Conservation (phyloP, 2,329 filamentous ascomycete genomes). For the Myriosclerotinia scirpicola region DNA sequence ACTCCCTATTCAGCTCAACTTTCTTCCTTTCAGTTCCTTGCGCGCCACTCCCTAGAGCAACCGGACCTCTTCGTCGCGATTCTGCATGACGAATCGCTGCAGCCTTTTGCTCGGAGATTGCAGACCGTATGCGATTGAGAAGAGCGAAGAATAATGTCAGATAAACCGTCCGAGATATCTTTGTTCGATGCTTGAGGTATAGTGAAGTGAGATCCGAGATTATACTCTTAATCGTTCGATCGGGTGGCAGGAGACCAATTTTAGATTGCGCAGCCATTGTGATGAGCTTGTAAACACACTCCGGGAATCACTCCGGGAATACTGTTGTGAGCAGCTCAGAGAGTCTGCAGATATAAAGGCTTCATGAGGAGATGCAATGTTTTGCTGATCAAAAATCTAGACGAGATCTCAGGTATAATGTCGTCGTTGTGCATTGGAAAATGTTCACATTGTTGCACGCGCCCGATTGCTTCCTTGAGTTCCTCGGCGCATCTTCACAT, state of each 20-base stretch:
- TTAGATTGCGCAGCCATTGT: conserved; percentile 76
- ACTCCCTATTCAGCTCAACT: conserved; percentile 89
- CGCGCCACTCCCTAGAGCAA: conserved; percentile 42
- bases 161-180: conserved; percentile 81
- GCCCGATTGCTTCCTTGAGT: conserved; percentile 1
- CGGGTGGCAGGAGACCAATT: conserved; percentile 64
- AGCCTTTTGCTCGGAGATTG: conserved; percentile 89
- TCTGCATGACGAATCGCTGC: conserved; percentile 69
- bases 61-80: conserved; percentile 54
- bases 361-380: conserved; percentile 16
- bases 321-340: conserved; percentile 15
- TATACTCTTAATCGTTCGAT: conserved; percentile 64
- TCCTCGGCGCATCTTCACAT: conserved; percentile 24
- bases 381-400: not conserved
- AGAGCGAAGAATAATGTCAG: conserved; percentile 78
- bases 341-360: conserved; percentile 13
- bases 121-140: conserved; percentile 83
- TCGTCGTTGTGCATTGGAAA: conserved; percentile 11
- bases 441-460: conserved; percentile 13
- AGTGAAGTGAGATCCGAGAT: conserved; percentile 66
- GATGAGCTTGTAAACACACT: conserved; percentile 10
- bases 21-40: conserved; percentile 60
- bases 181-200: conserved; percentile 77
- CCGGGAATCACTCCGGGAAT: conserved; percentile 17
- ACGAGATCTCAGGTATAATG: not conserved